Percentiles rank a stretch among this genome's conserved stretches.
Conservation (phyloP, 768 basidiomycete genomes). For the Macrolepiota dolichaula region DNA sequence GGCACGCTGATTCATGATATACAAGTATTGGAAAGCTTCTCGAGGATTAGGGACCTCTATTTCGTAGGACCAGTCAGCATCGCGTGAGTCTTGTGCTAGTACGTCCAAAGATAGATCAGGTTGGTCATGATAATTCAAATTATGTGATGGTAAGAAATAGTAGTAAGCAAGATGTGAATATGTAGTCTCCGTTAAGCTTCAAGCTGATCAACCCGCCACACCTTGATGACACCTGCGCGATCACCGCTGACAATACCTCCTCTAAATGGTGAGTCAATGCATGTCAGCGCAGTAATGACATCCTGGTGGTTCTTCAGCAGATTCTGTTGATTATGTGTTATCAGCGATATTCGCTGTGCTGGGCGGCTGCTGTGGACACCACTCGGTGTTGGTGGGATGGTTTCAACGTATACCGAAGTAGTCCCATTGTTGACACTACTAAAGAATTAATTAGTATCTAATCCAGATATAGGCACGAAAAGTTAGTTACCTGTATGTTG, state of each 20-base stretch:
- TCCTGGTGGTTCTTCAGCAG: conserved; percentile 88
- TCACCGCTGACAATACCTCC: conserved; percentile 93
- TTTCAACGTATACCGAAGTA: conserved; percentile 58
- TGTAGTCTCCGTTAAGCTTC: conserved; percentile 20
- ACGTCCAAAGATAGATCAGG: too few species aligned
- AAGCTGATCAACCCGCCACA: conserved; percentile 72
- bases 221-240: conserved; percentile 84
- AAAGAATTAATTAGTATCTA: not conserved
- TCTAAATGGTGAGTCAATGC: conserved; percentile 90
- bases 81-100: too few species aligned
- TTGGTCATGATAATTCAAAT: too few species aligned
- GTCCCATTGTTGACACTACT: conserved; percentile 37
- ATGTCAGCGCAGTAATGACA: conserved; percentile 79
- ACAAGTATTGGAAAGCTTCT: too few species aligned
- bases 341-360: conserved; percentile 71
- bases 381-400: conserved; percentile 46
- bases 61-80: too few species aligned
- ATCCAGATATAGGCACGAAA: not conserved
- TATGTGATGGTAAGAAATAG: not conserved
- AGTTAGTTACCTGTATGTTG: conserved; percentile 63
- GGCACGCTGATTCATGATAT: too few species aligned
- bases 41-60: too few species aligned
- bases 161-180: not conserved
- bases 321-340: conserved; percentile 80
- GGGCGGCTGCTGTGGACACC: conserved; percentile 60